phyloP scores from a whole-genome alignment of 1,139 yeast genomes.

The Nematodospora anomalae region DNA sequence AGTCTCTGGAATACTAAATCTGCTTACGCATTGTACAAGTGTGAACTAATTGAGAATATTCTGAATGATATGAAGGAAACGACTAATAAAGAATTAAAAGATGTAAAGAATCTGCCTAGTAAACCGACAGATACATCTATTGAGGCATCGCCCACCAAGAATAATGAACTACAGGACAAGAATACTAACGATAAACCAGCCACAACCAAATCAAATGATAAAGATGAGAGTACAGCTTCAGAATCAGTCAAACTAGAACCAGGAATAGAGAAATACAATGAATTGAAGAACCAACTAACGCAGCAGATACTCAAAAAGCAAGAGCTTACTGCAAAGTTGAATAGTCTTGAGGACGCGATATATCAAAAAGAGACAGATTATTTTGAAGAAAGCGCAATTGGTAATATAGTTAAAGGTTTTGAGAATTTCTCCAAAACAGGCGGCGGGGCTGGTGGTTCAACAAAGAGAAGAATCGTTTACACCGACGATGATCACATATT shows the following conservation, averaged over 20 bases:
- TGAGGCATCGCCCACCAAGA: conserved; percentile 5
- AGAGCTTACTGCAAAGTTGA: conserved; percentile 61
- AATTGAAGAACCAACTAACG: conserved; percentile 65
- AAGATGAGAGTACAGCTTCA: neutral
- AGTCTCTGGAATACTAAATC: too few relatives aligned
- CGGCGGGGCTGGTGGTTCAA: conserved; percentile 21
- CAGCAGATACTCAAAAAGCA: conserved; percentile 65
- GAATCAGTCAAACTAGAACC: conserved; percentile 5
- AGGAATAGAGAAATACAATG: conserved; percentile 56
- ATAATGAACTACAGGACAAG: conserved; percentile 2
- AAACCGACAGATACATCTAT: conserved; percentile 4
- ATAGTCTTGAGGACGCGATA: conserved; percentile 72
- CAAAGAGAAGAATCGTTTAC: conserved; percentile 56
- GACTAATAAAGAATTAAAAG: conserved; percentile 8
- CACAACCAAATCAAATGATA: conserved; percentile 2
- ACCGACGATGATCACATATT: conserved; percentile 85
- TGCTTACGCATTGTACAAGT: too few relatives aligned
- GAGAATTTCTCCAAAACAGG: conserved; percentile 71
- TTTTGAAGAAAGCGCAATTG: conserved; percentile 65
- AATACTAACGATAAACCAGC: neutral
- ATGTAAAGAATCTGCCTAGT: conserved; percentile 8
- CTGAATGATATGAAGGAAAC: neutral
- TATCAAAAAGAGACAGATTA: conserved; percentile 80
- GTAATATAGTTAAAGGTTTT: conserved; percentile 87
- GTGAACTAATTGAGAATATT: too few relatives aligned